These are phyloP conservation scores for Fusarium sp. DNA, from an alignment of 2,329 filamentous ascomycete genomes.

Conservation along the genomic window DNA sequence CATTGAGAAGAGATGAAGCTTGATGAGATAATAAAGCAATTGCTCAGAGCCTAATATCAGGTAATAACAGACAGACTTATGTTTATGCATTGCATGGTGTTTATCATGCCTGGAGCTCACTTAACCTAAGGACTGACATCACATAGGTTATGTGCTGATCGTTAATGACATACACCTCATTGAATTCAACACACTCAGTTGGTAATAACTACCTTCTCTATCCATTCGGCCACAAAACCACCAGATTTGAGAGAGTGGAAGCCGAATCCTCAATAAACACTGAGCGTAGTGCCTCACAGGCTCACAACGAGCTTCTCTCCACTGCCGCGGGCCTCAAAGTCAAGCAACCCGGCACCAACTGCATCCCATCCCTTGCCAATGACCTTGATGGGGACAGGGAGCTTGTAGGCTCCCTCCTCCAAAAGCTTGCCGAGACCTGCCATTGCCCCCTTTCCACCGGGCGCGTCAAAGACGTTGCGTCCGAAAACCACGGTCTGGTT, in stretches of 20 bases:
- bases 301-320: slow-evolving; percentile 36
- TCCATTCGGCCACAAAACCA: background rate
- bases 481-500: slow-evolving; percentile 23
- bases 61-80: background rate
- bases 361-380: slow-evolving; percentile 30
- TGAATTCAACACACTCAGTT: background rate
- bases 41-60: background rate
- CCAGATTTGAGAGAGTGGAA: background rate
- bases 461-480: slow-evolving; percentile 24
- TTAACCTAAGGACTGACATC: background rate
- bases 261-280: background rate
- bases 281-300: background rate
- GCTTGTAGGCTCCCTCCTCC: slow-evolving; percentile 21
- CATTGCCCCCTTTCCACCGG: slow-evolving; percentile 30
- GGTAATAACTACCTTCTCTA: too few relatives aligned
- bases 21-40: background rate
- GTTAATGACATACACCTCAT: background rate
- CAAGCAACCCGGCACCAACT: slow-evolving; percentile 16
- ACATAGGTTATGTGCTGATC: background rate
- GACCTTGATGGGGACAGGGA: slow-evolving; percentile 24
- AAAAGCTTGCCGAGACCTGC: slow-evolving; percentile 16
- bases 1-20: background rate
- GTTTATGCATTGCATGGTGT: background rate
- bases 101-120: background rate
- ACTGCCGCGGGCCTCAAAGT: slow-evolving; percentile 25